A percentile compares a stretch with the other conserved stretches of the same genome.
Conservation (phyloP, 2,329 filamentous ascomycete species). For the Pseudogymnoascus sp. region DNA sequence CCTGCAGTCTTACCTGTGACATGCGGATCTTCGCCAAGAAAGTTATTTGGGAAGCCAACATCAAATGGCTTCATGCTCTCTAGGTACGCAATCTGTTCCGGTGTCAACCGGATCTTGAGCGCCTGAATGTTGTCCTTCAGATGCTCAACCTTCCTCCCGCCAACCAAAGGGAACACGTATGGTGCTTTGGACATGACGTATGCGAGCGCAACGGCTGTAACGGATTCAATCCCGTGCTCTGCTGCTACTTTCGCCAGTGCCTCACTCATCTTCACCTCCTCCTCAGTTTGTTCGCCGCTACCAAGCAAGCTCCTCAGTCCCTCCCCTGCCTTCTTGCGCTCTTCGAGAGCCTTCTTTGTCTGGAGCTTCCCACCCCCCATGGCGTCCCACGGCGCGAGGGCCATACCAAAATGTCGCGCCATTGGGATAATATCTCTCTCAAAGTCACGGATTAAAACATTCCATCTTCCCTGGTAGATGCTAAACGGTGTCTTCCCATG, state of each 20-base stretch:
- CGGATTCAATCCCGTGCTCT: slow-evolving; percentile 44
- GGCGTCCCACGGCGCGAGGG: slow-evolving; percentile 47
- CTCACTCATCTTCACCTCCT: background rate
- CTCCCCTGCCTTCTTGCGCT: slow-evolving; percentile 25
- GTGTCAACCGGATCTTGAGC: slow-evolving; percentile 49
- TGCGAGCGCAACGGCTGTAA: slow-evolving; percentile 60
- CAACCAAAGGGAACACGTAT: slow-evolving; percentile 66
- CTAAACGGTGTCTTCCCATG: slow-evolving; percentile 62
- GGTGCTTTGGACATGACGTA: slow-evolving; percentile 67
- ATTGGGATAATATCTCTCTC: slow-evolving; percentile 55
- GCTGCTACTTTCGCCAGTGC: slow-evolving; percentile 48
- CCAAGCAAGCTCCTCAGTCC: slow-evolving; percentile 36
- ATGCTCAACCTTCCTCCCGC: slow-evolving; percentile 61
- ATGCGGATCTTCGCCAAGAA: slow-evolving; percentile 40
- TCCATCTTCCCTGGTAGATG: slow-evolving; percentile 62
- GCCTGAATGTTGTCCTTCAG: slow-evolving; percentile 63
- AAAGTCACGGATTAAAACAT: slow-evolving; percentile 54
- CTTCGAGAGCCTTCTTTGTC: slow-evolving; percentile 32
- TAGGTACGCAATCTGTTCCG: slow-evolving; percentile 58
- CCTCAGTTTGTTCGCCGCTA: slow-evolving; percentile 31
- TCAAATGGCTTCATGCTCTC: slow-evolving; percentile 56
- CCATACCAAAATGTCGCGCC: slow-evolving; percentile 50
- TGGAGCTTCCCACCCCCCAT: slow-evolving; percentile 45
- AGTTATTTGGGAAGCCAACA: slow-evolving; percentile 57
- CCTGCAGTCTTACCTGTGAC: background rate